Base-by-base conservation (phyloP, 768 basidiomycete species). In the Pholiota microspora region DNA sequence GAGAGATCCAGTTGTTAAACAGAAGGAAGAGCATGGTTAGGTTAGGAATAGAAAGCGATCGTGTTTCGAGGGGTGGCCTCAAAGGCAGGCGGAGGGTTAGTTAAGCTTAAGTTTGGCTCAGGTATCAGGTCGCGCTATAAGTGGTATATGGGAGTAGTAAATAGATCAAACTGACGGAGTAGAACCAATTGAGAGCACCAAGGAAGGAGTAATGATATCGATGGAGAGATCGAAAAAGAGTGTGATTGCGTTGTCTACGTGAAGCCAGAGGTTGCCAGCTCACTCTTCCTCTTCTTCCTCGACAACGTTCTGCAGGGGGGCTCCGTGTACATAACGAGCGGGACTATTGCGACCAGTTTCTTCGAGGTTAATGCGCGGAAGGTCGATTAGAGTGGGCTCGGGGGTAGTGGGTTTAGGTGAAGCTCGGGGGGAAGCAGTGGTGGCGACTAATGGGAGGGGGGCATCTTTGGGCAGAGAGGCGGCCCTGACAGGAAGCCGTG, bases 221-320 rank as follows among this genome's bases (percentile, higher is more conserved):
- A 45, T 27, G 21, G 38, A 27, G 27, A 42, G n/a, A 38, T 16
- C 23, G 34, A 31, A 38, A 50, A 50, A n/a, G 36, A 50, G 25
- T 16, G 35, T 50, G 36, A 9, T 38, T 38, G 23, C 13, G 35
- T 25, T 40, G 38, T 40, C 40, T 42, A 42, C 40, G 18, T 16
- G 21, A 42, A 6, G 40, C 9, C 18, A 42, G 40, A 21, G 15
- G 12, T n/a, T 18, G 13, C 10, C 32, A 7, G n/a, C 32, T 31
- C 36, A 29, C 44, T 85, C 84, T 62, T 89, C 86, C 57, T 91
- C 89, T 55, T 88, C 86, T 62, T 92, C 90, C 67, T 92, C 92
- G 45, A 92, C 21, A 36, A 94, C 92, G 57, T 93, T 93, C 59
- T 92, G 89, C 63, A 94, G 75, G 25, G 92, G 92, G 7, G 89